Evolutionary conservation across 371 early-diverging fungal genomes (phyloP).

Genomic region (Syncephalastrum racemosum): DNA sequence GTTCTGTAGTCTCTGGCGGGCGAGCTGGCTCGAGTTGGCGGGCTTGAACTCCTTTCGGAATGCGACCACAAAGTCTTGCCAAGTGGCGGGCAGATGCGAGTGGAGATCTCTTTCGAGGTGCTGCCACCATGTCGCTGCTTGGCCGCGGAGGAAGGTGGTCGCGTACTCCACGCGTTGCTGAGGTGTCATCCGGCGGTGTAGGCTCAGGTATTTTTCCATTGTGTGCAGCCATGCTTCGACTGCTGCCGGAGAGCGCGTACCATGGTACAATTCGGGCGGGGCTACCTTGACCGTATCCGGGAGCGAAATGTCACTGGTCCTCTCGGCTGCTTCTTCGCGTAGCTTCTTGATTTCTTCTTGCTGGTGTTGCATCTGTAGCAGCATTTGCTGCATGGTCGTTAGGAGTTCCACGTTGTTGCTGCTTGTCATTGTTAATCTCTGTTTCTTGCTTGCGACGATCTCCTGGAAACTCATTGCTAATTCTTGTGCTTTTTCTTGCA

Average conservation of each 20-base stretch:
- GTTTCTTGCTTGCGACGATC: no score
- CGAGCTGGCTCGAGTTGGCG: neutral
- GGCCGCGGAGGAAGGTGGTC: neutral
- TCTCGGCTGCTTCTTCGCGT: no score
- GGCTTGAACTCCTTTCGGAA: slow-evolving; percentile 7
- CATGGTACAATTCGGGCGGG: neutral
- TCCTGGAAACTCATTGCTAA: no score
- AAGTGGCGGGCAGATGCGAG: neutral
- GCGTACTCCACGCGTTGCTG: slow-evolving; percentile 1
- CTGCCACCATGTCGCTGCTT: slow-evolving; percentile 8
- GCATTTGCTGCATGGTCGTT: no score
- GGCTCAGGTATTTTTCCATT: slow-evolving; percentile 8
- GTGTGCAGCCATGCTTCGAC: slow-evolving; percentile 12
- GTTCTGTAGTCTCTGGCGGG: neutral
- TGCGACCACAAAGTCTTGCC: neutral
- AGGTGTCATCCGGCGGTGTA: slow-evolving; percentile 2
- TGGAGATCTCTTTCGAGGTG: slow-evolving; percentile 2
- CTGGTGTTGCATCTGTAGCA: no score
- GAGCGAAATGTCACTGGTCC: no score
- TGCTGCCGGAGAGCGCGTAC: slow-evolving; percentile 6
- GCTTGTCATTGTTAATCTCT: no score
- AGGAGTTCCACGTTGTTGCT: no score
- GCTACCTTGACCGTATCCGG: no score
- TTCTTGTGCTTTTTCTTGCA: no score
- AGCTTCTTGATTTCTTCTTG: no score